These are phyloP conservation scores for Xerocomus brunneocitrinus DNA, from an alignment of 768 basidiomycete genomes.

Conservation along the genomic window DNA sequence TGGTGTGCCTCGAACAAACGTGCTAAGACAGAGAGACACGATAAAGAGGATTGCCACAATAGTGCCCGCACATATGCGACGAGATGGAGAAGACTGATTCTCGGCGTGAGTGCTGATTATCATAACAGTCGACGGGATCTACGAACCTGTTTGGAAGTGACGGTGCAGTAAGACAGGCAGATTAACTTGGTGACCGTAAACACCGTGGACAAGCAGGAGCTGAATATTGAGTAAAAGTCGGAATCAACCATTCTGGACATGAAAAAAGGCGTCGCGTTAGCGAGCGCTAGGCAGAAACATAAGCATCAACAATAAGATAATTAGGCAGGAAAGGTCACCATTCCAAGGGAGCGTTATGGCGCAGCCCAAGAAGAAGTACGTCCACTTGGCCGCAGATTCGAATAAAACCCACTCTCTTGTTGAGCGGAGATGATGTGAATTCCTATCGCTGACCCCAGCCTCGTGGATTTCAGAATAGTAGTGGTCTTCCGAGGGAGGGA, in stretches of 20 bases:
- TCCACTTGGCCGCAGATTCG: constrained; percentile 36
- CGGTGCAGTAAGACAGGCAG: constrained; percentile 69
- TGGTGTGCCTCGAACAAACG: constrained; percentile 49
- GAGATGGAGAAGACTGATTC: constrained; percentile 52
- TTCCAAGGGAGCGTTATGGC: constrained; percentile 83
- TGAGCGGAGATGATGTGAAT: not conserved
- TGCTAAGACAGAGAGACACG: constrained; percentile 58
- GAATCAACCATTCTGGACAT: constrained; percentile 62
- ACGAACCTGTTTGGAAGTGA: constrained; percentile 58
- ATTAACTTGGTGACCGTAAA: constrained; percentile 63
- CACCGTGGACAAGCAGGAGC: constrained; percentile 57
- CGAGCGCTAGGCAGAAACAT: too few species aligned
- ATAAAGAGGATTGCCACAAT: constrained; percentile 48
- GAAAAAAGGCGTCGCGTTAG: constrained; percentile 80
- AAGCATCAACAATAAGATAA: too few species aligned
- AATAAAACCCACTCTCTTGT: not conserved
- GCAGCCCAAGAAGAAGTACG: constrained; percentile 68
- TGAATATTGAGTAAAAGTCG: constrained; percentile 49
- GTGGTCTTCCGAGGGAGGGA: not conserved
- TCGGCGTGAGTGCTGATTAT: not conserved
- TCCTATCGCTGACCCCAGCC: not conserved
- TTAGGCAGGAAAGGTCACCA: constrained; percentile 54
- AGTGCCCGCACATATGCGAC: constrained; percentile 47
- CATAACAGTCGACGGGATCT: not conserved
- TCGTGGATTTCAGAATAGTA: not conserved